phyloP scores from a whole-genome alignment of 2,329 filamentous ascomycete species.

The Chaetomium sp. region DNA sequence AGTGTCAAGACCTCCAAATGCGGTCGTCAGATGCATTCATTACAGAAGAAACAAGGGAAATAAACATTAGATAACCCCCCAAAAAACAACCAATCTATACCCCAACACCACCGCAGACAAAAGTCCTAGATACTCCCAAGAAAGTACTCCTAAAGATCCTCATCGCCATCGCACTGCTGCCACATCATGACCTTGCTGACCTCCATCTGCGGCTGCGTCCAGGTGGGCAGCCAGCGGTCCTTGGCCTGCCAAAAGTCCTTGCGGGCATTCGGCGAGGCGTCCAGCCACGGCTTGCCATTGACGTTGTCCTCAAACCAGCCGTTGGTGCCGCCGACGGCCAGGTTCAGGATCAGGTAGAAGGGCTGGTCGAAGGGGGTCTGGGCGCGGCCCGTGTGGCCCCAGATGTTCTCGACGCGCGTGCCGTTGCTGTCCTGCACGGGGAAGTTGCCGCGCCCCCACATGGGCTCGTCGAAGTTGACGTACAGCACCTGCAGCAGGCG shows the following conservation, averaged over 20 bases:
- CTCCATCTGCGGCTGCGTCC: slow-evolving; percentile 68
- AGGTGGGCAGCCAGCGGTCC: slow-evolving; percentile 69
- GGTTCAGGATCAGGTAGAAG: slow-evolving; percentile 76
- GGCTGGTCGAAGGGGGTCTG: slow-evolving; percentile 74
- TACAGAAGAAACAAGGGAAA: not conserved
- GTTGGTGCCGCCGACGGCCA: slow-evolving; percentile 76
- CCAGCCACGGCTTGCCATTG: slow-evolving; percentile 77
- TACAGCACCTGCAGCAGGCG: slow-evolving; percentile 80
- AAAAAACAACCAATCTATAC: slow-evolving; percentile 20
- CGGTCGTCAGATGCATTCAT: not conserved
- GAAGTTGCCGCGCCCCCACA: slow-evolving; percentile 71
- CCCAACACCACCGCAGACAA: slow-evolving; percentile 21
- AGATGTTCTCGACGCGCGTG: slow-evolving; percentile 63
- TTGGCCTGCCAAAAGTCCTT: slow-evolving; percentile 76
- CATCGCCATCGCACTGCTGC: slow-evolving; percentile 67
- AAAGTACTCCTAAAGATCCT: slow-evolving; percentile 47
- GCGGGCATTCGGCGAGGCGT: slow-evolving; percentile 65
- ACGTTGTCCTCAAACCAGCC: slow-evolving; percentile 80
- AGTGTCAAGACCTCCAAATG: not conserved
- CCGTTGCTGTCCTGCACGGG: slow-evolving; percentile 66
- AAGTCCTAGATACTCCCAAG: not conserved
- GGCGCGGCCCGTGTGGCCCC: slow-evolving; percentile 61
- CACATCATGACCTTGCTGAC: slow-evolving; percentile 70
- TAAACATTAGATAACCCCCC: slow-evolving; percentile 17
- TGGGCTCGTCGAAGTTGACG: slow-evolving; percentile 68